Conservation (phyloP, 2,329 filamentous ascomycete species). For the Sodiomyces alkalinus region DNA sequence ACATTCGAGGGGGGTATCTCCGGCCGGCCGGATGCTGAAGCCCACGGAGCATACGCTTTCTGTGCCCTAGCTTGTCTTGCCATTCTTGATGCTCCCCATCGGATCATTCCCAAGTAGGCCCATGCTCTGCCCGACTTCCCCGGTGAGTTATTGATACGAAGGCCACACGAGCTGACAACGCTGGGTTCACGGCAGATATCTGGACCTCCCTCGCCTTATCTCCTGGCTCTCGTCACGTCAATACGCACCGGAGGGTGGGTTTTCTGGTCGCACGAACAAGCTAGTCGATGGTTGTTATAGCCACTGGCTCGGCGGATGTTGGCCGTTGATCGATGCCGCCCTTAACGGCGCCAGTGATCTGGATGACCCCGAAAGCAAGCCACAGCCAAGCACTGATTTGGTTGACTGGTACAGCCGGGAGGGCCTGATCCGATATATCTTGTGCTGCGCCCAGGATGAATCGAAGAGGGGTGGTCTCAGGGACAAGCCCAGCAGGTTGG, state of each 20-base stretch:
- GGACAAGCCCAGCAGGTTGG: slow-evolving; percentile 86
- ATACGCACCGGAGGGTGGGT: slow-evolving; percentile 80
- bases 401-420: slow-evolving; percentile 58
- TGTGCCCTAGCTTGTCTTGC: slow-evolving; percentile 82
- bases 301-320: slow-evolving; percentile 94
- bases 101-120: slow-evolving; percentile 54
- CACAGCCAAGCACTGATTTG: background rate
- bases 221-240: slow-evolving; percentile 85
- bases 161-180: too few species aligned
- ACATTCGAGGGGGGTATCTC: slow-evolving; percentile 92
- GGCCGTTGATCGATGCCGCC: slow-evolving; percentile 75
- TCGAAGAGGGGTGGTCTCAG: slow-evolving; percentile 61
- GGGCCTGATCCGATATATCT: slow-evolving; percentile 76
- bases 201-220: slow-evolving; percentile 63
- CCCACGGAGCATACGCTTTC: slow-evolving; percentile 93
- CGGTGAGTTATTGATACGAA: slow-evolving; percentile 22
- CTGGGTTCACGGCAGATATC: too few species aligned
- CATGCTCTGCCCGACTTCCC: slow-evolving; percentile 8
- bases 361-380: slow-evolving; percentile 2
- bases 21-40: slow-evolving; percentile 71
- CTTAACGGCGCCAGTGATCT: slow-evolving; percentile 34
- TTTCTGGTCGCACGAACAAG: slow-evolving; percentile 91
- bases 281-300: slow-evolving; percentile 96
- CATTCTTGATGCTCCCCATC: slow-evolving; percentile 66
- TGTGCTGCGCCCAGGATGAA: slow-evolving; percentile 72